Base-by-base conservation (phyloP, 2,329 filamentous ascomycete species). In the Cercospora sesami region DNA sequence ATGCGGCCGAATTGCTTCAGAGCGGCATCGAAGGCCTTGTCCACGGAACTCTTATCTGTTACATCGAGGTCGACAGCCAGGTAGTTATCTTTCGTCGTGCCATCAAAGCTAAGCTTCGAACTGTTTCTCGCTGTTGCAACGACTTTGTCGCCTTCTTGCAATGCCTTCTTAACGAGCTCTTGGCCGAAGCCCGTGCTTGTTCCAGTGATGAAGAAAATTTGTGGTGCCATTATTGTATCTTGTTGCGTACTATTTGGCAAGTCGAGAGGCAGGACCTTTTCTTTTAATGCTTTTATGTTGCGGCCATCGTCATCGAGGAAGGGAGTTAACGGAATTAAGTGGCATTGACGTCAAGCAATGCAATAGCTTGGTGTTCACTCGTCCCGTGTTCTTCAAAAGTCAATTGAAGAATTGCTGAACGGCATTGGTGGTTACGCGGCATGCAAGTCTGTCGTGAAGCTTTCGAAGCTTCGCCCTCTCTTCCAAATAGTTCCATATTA, bases 11-110 rank as follows among this genome's bases (percentile, higher is more conserved):
- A 89, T 59, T 83, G 83, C 2, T 81, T 76, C 26, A 83, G 64
- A 0, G 82, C 81, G 18, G 78, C 75, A 7, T 82, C 77, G 70
- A 86, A 83, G 1, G 83, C 83, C 7, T 77, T 77, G 33, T 82
- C 75, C 63, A 86, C 83, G 2, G 84, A 69, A 57, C 67, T 64
- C 21, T 75, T 66, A 48, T 78, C 76, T 0, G 83, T 85, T 0
- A 89, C 86, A 71, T 89, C 86, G 14, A 88, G 81, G 14, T 83
- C 80, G 2, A 83, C 70, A 2, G 83, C 72, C 2, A 87, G 78
- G 68, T 82, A 82, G 71, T 86, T 86, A 55, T 81, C 78, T 36
- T 83, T 79, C 42, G 79, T 80, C 2, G 80, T 76, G 36, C 79
- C 77, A n/a, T 75, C 71, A 30, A 79, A 75, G 6, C 77, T 76